These are phyloP conservation scores for Elasticomyces elasticus DNA, from an alignment of 495 filamentous ascomycete species.

Conservation along the genomic window DNA sequence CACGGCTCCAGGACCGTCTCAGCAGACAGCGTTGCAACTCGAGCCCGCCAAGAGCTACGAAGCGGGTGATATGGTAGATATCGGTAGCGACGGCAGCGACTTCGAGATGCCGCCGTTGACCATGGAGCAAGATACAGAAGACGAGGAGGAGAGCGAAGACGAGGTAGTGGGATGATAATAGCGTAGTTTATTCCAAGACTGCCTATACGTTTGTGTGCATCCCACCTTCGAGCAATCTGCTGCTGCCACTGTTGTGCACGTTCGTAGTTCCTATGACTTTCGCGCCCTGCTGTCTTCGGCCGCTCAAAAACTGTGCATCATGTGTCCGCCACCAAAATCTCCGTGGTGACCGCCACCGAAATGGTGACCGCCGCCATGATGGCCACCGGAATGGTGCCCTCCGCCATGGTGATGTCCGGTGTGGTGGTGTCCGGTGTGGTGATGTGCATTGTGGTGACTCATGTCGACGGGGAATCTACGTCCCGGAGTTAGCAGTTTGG, in stretches of 20 bases:
- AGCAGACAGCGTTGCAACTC: too few species aligned
- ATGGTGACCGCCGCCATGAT: background rate
- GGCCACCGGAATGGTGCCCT: background rate
- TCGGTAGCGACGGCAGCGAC: slow-evolving; percentile 14
- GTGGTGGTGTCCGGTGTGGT: too few species aligned
- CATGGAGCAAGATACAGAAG: slow-evolving; percentile 20
- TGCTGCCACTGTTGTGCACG: too few species aligned
- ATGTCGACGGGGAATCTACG: too few species aligned
- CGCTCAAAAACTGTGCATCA: background rate
- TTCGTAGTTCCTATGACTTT: too few species aligned
- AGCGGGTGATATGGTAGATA: background rate
- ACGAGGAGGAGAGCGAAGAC: slow-evolving; percentile 19
- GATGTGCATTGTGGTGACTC: too few species aligned
- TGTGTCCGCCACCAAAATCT: background rate
- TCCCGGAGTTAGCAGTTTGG: too few species aligned
- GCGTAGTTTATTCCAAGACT: too few species aligned
- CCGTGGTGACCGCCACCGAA: background rate
- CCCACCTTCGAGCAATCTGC: too few species aligned
- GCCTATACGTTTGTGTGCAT: too few species aligned
- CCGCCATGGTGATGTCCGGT: background rate
- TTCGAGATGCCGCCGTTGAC: slow-evolving; percentile 26
- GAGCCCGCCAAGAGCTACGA: background rate
- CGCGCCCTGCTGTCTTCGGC: too few species aligned
- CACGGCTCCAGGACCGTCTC: slow-evolving; percentile 6
- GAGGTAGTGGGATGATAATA: slow-evolving; percentile 8